Conservation (phyloP, 768 basidiomycete genomes). For the Lentinus tigrinus region DNA sequence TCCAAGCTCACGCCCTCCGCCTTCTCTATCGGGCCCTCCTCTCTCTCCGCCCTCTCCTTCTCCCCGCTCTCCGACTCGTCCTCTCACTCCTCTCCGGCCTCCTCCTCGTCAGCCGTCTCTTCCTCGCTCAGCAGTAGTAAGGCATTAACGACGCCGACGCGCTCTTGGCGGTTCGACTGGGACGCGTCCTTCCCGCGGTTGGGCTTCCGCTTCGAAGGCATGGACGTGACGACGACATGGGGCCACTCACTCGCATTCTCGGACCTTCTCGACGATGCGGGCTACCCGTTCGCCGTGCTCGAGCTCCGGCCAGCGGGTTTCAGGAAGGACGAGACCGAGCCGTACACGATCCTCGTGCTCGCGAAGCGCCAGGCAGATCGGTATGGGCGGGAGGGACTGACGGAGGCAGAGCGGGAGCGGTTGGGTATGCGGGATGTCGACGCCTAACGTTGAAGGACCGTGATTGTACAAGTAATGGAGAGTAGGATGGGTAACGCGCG, state of each 20-base stretch:
- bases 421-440: slow-evolving; percentile 1
- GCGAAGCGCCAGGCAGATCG: slow-evolving; percentile 9
- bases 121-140: background rate
- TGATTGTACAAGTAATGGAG: background rate
- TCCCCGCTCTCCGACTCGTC: background rate
- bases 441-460: background rate
- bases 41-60: background rate
- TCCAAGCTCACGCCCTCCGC: slow-evolving; percentile 8
- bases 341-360: slow-evolving; percentile 6
- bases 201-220: slow-evolving; percentile 17
- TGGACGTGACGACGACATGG: slow-evolving; percentile 9
- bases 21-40: background rate
- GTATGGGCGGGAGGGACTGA: slow-evolving; percentile 10
- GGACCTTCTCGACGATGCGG: slow-evolving; percentile 9
- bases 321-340: background rate
- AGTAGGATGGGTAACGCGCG: too few species aligned
- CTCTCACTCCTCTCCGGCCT: background rate
- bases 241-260: slow-evolving; percentile 15
- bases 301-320: slow-evolving; percentile 7
- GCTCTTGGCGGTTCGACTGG: slow-evolving; percentile 18
- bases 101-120: background rate
- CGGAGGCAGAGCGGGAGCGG: slow-evolving; percentile 10
- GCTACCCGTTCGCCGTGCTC: slow-evolving; percentile 13
- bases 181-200: slow-evolving; percentile 12
- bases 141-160: background rate